phyloP scores from a whole-genome alignment of 805 yeast species.

The Lipomyces yamanashiensis region DNA sequence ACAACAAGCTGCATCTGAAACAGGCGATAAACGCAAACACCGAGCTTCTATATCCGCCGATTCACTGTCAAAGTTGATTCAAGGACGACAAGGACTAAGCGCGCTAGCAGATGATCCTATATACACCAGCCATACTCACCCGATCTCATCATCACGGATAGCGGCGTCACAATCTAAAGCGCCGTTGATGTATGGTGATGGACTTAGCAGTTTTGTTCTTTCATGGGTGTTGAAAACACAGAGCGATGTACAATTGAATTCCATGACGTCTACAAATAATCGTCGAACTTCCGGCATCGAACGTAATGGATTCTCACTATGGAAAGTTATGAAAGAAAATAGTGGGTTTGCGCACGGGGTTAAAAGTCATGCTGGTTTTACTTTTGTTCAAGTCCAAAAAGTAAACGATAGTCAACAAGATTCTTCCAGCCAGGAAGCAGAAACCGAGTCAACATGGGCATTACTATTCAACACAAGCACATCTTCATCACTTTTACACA shows the following conservation, averaged over 20 bases:
- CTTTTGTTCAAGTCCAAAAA: slow-evolving; percentile 10
- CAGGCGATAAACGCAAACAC: background rate
- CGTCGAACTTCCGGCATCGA: background rate
- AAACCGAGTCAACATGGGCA: slow-evolving; percentile 15
- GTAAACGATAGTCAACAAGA: background rate
- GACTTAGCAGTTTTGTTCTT: background rate
- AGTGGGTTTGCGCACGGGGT: slow-evolving; percentile 19
- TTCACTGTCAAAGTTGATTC: slow-evolving; percentile 7
- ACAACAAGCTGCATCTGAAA: background rate
- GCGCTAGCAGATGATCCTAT: slow-evolving; percentile 5
- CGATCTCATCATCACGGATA: background rate
- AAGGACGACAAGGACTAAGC: slow-evolving; percentile 13
- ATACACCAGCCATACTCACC: background rate
- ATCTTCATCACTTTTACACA: background rate
- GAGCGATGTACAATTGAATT: slow-evolving; percentile 27
- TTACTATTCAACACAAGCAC: slow-evolving; percentile 15
- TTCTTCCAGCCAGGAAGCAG: background rate
- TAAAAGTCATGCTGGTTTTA: slow-evolving; percentile 29
- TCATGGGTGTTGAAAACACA: slow-evolving; percentile 22
- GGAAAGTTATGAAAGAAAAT: slow-evolving; percentile 15
- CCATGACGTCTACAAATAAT: slow-evolving; percentile 3
- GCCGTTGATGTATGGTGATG: background rate
- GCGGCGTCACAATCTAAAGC: background rate
- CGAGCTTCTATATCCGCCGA: slow-evolving; percentile 4
- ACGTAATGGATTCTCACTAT: slow-evolving; percentile 3